Conservation (phyloP, 2,329 filamentous ascomycete species). For the Rhynchosporium secalis region DNA sequence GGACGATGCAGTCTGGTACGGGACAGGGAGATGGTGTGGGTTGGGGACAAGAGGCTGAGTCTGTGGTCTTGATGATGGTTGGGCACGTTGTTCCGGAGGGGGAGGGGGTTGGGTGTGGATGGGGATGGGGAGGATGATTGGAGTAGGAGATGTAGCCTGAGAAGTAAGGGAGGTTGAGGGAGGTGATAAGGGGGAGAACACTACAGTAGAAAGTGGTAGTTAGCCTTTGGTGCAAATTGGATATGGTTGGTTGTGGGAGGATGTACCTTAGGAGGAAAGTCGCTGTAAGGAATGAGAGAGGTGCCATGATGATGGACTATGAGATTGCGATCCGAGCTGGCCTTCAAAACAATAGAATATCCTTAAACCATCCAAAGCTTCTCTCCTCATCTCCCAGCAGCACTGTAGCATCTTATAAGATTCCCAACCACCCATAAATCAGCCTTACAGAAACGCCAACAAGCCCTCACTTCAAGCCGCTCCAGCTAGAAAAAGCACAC, state of each 20-base stretch:
- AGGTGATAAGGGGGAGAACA: background rate
- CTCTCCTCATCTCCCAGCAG: background rate
- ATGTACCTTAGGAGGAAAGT: background rate
- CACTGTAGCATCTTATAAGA: background rate
- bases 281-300: background rate
- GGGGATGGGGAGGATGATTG: background rate
- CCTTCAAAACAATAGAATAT: background rate
- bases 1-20: constrained; percentile 27
- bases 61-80: constrained; percentile 31
- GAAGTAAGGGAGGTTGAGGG: background rate
- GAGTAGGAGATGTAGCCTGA: too few species aligned
- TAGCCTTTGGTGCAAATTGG: background rate
- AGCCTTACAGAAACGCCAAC: background rate
- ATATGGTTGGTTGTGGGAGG: too few species aligned
- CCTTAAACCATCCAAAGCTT: background rate
- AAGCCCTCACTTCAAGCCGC: background rate
- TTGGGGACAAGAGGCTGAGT: constrained; percentile 19
- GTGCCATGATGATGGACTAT: constrained; percentile 1
- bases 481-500: background rate
- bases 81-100: constrained; percentile 25
- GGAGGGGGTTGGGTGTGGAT: background rate
- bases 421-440: background rate
- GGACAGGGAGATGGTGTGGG: constrained; percentile 22
- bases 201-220: background rate
- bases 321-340: background rate